Evolutionary conservation across 2,329 filamentous ascomycete genomes (phyloP).

Genomic region (Cladosporium oxysporum): DNA sequence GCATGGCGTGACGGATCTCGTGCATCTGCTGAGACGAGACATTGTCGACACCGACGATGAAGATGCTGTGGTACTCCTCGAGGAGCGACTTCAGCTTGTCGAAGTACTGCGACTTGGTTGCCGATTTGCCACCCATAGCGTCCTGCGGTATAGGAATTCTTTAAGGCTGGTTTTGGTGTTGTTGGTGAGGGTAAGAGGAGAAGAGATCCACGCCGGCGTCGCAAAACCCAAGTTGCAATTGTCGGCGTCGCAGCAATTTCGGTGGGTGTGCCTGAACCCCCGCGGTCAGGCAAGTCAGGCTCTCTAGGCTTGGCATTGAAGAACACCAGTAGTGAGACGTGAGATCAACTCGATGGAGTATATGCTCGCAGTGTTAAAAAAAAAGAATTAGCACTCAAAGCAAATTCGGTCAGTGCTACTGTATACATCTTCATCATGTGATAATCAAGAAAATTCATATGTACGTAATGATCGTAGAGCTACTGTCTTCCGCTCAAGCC

Average conservation of each 20-base stretch:
- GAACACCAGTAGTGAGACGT: background rate
- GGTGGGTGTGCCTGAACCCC: slow-evolving; percentile 6
- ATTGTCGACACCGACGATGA: slow-evolving; percentile 86
- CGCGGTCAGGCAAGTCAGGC: background rate
- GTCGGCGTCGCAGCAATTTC: slow-evolving; percentile 11
- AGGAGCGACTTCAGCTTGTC: slow-evolving; percentile 98
- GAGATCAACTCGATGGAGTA: background rate
- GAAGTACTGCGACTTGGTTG: slow-evolving; percentile 96
- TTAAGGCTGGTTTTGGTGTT: slow-evolving; percentile 30
- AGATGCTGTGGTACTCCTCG: slow-evolving; percentile 95
- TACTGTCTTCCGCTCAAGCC: slow-evolving; percentile 23
- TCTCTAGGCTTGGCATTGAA: background rate
- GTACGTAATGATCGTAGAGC: slow-evolving; percentile 7
- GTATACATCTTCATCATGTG: background rate
- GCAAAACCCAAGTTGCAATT: slow-evolving; percentile 9
- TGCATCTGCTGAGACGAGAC: slow-evolving; percentile 99
- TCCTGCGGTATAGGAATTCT: slow-evolving; percentile 38
- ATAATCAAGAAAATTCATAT: background rate
- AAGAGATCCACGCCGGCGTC: background rate
- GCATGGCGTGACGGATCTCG: slow-evolving; percentile 94
- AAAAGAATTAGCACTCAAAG: background rate
- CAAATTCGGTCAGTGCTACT: background rate
- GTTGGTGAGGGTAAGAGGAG: slow-evolving; percentile 10
- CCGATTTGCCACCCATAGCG: slow-evolving; percentile 65
- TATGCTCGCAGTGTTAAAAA: background rate